phyloP scores from a whole-genome alignment of 257 asterid species.

The Capsicum pubescens region DNA sequence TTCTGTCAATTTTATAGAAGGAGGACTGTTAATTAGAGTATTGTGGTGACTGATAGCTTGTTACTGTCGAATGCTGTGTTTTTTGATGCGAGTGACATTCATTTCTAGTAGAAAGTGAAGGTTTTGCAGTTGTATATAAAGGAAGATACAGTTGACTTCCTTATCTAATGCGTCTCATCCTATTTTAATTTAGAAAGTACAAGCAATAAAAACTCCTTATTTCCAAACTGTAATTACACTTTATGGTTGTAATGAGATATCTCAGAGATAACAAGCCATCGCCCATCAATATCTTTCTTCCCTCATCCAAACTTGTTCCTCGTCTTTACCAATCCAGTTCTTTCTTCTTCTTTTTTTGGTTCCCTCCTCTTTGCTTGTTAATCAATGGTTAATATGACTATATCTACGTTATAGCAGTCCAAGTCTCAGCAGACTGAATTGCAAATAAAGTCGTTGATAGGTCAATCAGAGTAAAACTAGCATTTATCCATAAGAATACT shows the following conservation, averaged over 20 bases:
- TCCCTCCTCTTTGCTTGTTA: too few species aligned
- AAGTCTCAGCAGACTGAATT: not conserved
- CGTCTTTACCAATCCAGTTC: too few species aligned
- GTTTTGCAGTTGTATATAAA: constrained; percentile 2
- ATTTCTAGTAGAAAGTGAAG: constrained; percentile 18
- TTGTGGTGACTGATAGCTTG: not conserved
- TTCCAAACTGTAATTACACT: not conserved
- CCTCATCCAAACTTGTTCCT: too few species aligned
- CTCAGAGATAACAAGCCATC: not conserved
- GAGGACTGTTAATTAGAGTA: not conserved
- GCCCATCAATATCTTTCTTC: not conserved
- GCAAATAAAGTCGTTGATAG: not conserved
- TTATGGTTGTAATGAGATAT: not conserved
- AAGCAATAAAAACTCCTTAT: not conserved
- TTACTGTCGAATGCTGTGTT: not conserved
- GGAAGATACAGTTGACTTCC: not conserved
- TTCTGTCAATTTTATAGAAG: constrained; percentile 48
- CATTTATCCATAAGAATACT: not conserved
- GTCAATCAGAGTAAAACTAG: not conserved
- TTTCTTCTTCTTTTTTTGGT: too few species aligned
- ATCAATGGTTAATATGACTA: too few species aligned
- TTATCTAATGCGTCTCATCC: not conserved
- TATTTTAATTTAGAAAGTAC: not conserved
- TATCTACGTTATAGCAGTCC: too few species aligned
- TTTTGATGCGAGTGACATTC: not conserved